phyloP scores from a whole-genome alignment of 331 rosid genomes.

The Dryas integrifolia region DNA sequence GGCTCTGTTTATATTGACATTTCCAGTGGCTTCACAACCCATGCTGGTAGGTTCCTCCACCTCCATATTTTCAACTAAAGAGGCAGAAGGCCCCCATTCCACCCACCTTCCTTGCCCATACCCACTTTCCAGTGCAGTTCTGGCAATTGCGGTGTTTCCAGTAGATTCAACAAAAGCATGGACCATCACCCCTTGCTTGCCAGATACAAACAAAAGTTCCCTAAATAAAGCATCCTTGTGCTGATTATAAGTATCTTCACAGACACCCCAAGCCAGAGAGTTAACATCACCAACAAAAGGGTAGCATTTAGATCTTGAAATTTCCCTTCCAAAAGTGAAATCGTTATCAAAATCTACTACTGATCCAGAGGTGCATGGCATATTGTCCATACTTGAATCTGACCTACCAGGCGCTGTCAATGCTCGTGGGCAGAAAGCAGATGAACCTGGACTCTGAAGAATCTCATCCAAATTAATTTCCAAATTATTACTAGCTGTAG shows the following conservation, averaged over 20 bases:
- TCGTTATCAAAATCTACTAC: slow-evolving; percentile 33
- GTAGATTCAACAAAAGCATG: slow-evolving; percentile 62
- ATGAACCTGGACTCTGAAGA: slow-evolving; percentile 35
- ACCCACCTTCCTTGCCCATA: slow-evolving; percentile 76
- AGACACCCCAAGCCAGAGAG: slow-evolving; percentile 83
- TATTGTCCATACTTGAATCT: slow-evolving; percentile 38
- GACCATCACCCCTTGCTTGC: slow-evolving; percentile 70
- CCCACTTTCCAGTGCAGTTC: slow-evolving; percentile 39
- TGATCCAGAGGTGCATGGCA: slow-evolving; percentile 48
- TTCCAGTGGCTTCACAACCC: slow-evolving; percentile 33
- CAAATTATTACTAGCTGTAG: slow-evolving; percentile 25
- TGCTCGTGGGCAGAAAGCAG: slow-evolving; percentile 34
- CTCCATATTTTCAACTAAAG: slow-evolving; percentile 34
- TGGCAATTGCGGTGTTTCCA: slow-evolving; percentile 24
- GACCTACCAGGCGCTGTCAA: slow-evolving; percentile 30
- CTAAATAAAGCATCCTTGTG: slow-evolving; percentile 62
- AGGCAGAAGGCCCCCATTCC: slow-evolving; percentile 70
- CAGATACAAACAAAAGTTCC: slow-evolving; percentile 77
- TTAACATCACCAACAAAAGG: slow-evolving; percentile 66
- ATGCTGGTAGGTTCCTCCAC: slow-evolving; percentile 38
- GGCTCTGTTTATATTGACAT: slow-evolving; percentile 26
- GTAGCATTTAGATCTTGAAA: slow-evolving; percentile 40
- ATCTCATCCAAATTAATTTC: slow-evolving; percentile 29
- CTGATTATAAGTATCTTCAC: slow-evolving; percentile 62
- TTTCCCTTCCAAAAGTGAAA: slow-evolving; percentile 35